Percentiles rank a stretch among this genome's conserved stretches.
phyloP scores from a whole-genome alignment of 768 basidiomycete species.

The Hericium rajendrae region DNA sequence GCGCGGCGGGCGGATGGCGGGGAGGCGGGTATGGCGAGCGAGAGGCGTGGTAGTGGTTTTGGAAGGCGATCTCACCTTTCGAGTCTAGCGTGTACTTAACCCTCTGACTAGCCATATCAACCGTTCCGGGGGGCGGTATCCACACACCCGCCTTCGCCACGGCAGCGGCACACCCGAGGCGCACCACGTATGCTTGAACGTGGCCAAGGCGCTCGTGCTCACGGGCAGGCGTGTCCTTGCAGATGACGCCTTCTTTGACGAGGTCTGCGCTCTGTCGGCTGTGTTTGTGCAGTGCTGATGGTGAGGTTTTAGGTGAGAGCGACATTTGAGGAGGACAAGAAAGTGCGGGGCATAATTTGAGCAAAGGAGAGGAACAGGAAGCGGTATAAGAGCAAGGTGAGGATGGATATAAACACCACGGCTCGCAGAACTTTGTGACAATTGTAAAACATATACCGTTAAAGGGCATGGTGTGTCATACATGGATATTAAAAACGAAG shows the following conservation, averaged over 20 bases:
- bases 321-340: conserved; percentile 9
- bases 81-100: background rate
- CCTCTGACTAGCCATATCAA: conserved; percentile 55
- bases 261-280: conserved; percentile 30
- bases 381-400: too few species aligned
- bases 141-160: conserved; percentile 61
- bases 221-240: conserved; percentile 58
- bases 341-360: background rate
- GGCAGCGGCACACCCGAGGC: conserved; percentile 51
- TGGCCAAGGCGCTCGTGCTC: conserved; percentile 63
- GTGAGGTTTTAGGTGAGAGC: conserved; percentile 5
- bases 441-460: too few species aligned
- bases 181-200: conserved; percentile 56
- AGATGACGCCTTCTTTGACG: conserved; percentile 51
- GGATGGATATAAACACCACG: too few species aligned
- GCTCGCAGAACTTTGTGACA: too few species aligned
- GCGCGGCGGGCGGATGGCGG: conserved; percentile 17
- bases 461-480: too few species aligned
- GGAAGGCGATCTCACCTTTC: background rate
- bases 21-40: conserved; percentile 11
- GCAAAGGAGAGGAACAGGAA: background rate
- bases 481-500: too few species aligned
- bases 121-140: conserved; percentile 60
- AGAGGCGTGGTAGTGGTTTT: conserved; percentile 1
- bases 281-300: background rate